Conservation (phyloP, 441 rosid species). For the Dalechampia spathulata region DNA sequence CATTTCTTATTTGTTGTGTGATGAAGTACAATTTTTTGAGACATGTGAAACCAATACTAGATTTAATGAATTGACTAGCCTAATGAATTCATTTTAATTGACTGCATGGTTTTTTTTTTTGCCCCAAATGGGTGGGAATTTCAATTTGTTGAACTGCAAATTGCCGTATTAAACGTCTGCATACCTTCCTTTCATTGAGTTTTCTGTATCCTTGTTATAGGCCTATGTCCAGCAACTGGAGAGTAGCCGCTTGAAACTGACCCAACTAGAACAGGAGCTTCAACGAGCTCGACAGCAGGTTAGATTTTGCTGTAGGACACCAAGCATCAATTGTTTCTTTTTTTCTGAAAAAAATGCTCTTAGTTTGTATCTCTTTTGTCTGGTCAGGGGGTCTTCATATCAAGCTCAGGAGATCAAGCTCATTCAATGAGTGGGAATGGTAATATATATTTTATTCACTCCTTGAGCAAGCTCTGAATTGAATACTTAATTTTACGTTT, state of each 20-base stretch:
- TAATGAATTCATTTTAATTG: background rate
- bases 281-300: constrained; percentile 99
- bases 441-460: constrained; percentile 18
- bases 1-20: too few species aligned
- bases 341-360: too few species aligned
- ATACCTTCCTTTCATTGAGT: constrained; percentile 5
- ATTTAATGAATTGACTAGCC: too few species aligned
- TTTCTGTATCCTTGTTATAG: constrained; percentile 26
- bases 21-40: too few species aligned
- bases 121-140: background rate
- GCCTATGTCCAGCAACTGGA: constrained; percentile 98
- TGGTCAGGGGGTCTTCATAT: constrained; percentile 79
- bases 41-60: too few species aligned
- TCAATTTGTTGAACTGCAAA: too few species aligned
- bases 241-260: constrained; percentile 87
- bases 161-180: too few species aligned
- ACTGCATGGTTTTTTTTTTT: background rate
- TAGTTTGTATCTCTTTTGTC: background rate
- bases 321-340: background rate
- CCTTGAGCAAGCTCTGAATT: too few species aligned
- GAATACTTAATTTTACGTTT: too few species aligned
- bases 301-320: constrained; percentile 7
- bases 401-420: constrained; percentile 94
- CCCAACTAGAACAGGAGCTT: constrained; percentile 96
- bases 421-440: constrained; percentile 92